Percentiles rank a stretch among this genome's conserved stretches.
Conservation (phyloP, 2,329 filamentous ascomycete genomes). For the Uncinocarpus reesii region DNA sequence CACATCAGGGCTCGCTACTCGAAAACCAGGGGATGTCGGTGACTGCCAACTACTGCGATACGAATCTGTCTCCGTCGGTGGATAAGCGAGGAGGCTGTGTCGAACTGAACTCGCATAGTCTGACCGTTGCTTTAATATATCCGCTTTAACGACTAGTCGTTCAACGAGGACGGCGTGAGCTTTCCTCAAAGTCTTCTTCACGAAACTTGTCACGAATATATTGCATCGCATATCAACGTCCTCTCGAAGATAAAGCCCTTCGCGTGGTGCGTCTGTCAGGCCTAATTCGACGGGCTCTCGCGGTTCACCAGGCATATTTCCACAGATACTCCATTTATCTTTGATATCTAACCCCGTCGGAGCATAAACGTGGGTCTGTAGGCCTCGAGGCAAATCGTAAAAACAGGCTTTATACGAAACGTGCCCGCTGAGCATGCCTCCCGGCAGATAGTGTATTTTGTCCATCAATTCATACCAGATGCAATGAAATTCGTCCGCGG, state of each 20-base stretch:
- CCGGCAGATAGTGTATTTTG: conserved; percentile 63
- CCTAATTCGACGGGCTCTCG: conserved; percentile 56
- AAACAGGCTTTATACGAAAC: conserved; percentile 74
- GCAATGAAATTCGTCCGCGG: conserved; percentile 59
- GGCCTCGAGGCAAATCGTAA: conserved; percentile 58
- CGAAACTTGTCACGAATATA: conserved; percentile 61
- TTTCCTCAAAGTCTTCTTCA: conserved; percentile 72
- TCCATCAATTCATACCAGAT: conserved; percentile 74
- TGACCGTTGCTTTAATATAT: conserved; percentile 28
- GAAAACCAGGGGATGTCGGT: neutral
- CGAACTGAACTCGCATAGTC: conserved; percentile 15
- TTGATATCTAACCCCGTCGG: conserved; percentile 71
- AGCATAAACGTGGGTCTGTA: conserved; percentile 76
- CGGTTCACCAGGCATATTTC: conserved; percentile 60
- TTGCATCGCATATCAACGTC: conserved; percentile 78
- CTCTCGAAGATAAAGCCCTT: conserved; percentile 71
- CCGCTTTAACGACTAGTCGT: conserved; percentile 46
- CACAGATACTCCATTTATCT: conserved; percentile 66
- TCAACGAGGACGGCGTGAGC: conserved; percentile 62
- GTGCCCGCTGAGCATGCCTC: conserved; percentile 52
- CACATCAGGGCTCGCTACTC: neutral
- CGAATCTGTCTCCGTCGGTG: conserved; percentile 2
- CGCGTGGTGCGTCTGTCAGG: conserved; percentile 48
- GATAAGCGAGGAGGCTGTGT: neutral
- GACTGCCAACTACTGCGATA: neutral